Base-by-base conservation (phyloP, 2,329 filamentous ascomycete genomes). In the Emmonsiellopsis sp. region DNA sequence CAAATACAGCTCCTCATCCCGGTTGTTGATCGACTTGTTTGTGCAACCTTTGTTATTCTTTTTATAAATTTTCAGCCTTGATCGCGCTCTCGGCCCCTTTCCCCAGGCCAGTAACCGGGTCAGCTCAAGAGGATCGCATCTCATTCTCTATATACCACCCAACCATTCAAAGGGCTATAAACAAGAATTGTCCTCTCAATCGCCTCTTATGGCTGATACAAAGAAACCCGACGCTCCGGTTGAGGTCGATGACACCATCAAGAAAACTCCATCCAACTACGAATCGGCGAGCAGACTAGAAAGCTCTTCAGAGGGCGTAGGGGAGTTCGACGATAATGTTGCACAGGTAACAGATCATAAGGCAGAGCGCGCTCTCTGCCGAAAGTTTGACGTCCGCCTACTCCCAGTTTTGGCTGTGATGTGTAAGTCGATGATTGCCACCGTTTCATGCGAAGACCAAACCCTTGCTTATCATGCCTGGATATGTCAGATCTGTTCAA, bases 391-490 rank as follows among this genome's bases (percentile, higher is more conserved):
- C 52, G 51, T 69, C 51, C 65, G 69, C 6, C 53, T 83, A 46
- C 65, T 83, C n/a, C 81, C 81, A 1, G 71, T 82, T 31, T 65
- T 83, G 9, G 77, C 80, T 1, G 57, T 81, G 17, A 83, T 83
- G 79, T 83, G 70, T 72, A 60, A 53, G 68, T 61, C 9, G 21
- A 10, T 13, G 13, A 44, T 44, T 44, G 11, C 9, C 13, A 10
- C 21, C 11, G 9, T 57, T 31, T 9, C 21, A 27, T 27, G 21
- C 21, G 21, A 27, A 27, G 21, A 9, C 11, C 6, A 14, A 4
- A 7, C 42, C 32, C 54, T 62, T 47, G 59, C 34, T 2, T 11
- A 11, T 3, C 21, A 27, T 27, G 21, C 21, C 21, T 27, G 21
- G 21, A 11, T 44, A 3, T 36, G n/a, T 7, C 49, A 72, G 80